Percentiles rank a stretch among this genome's conserved stretches.
phyloP scores from a whole-genome alignment of 2,329 filamentous ascomycete species.

The Diatrype stigma region DNA sequence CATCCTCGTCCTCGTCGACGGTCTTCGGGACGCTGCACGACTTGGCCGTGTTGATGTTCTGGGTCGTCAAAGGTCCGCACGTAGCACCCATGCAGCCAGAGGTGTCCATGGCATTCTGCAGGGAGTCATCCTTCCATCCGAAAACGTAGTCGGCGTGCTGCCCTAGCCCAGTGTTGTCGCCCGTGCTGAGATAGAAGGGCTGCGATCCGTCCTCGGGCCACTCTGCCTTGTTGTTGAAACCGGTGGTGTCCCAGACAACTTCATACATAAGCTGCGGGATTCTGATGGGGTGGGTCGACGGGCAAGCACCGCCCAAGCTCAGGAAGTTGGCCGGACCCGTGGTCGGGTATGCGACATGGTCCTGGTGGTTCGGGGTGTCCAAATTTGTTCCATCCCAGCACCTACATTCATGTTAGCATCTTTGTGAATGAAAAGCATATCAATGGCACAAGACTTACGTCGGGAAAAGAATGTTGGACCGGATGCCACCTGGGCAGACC shows the following conservation, averaged over 20 bases:
- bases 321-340: conserved; percentile 30
- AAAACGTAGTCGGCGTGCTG: conserved; percentile 39
- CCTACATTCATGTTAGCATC: background rate
- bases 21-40: conserved; percentile 26
- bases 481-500: conserved; percentile 40
- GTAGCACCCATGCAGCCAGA: conserved; percentile 39
- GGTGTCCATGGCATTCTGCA: conserved; percentile 32
- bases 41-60: conserved; percentile 28
- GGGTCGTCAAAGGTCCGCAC: conserved; percentile 23
- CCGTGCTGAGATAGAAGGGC: conserved; percentile 32
- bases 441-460: conserved; percentile 17
- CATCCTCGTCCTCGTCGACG: conserved; percentile 30
- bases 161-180: conserved; percentile 36
- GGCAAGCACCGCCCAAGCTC: conserved; percentile 29
- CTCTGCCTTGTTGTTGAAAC: conserved; percentile 32
- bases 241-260: conserved; percentile 41
- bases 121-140: conserved; percentile 22
- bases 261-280: conserved; percentile 46
- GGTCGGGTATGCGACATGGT: conserved; percentile 47
- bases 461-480: conserved; percentile 43
- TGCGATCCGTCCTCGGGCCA: conserved; percentile 35
- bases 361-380: conserved; percentile 44
- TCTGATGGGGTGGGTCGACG: conserved; percentile 31
- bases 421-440: background rate
- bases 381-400: conserved; percentile 52